A percentile compares a stretch with the other conserved stretches of the same genome.
phyloP scores from a whole-genome alignment of 768 basidiomycete genomes.

The Russula griseocarnosa region DNA sequence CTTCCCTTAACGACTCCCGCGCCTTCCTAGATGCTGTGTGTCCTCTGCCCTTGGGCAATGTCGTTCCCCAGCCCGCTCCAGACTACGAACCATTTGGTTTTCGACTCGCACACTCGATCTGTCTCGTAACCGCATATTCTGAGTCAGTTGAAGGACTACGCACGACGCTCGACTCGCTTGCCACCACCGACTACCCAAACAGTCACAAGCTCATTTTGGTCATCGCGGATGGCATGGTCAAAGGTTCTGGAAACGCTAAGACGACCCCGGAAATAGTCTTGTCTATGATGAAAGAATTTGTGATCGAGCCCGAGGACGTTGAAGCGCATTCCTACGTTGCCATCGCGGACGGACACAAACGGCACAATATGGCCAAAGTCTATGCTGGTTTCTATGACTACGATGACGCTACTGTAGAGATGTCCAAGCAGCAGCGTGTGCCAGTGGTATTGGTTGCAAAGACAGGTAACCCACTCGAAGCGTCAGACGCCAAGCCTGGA shows the following conservation, averaged over 20 bases:
- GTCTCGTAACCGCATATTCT: constrained; percentile 96
- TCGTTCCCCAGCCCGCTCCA: constrained; percentile 86
- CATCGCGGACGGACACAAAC: constrained; percentile 99
- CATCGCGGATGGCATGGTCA: constrained; percentile 98
- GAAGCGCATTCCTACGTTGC: constrained; percentile 96
- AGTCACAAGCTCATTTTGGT: constrained; percentile 94
- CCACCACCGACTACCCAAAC: constrained; percentile 98
- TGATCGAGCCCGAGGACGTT: constrained; percentile 75
- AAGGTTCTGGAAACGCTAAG: constrained; percentile 84
- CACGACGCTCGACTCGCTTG: constrained; percentile 96
- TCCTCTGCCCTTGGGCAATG: constrained; percentile 87
- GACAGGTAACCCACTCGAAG: constrained; percentile 87
- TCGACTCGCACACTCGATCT: constrained; percentile 89
- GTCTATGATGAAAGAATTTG: constrained; percentile 95
- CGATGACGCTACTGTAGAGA: constrained; percentile 84
- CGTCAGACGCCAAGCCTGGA: constrained; percentile 87
- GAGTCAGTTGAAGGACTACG: constrained; percentile 94
- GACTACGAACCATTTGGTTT: constrained; percentile 96
- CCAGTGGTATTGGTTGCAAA: constrained; percentile 96
- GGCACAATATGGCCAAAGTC: constrained; percentile 99
- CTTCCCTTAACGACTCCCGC: constrained; percentile 58
- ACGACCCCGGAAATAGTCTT: constrained; percentile 94
- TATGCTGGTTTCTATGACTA: constrained; percentile 97
- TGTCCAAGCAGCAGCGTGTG: constrained; percentile 92
- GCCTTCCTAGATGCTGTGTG: constrained; percentile 67